Base-by-base conservation (phyloP, 805 yeast genomes). In the Ogataea wickerhamii region DNA sequence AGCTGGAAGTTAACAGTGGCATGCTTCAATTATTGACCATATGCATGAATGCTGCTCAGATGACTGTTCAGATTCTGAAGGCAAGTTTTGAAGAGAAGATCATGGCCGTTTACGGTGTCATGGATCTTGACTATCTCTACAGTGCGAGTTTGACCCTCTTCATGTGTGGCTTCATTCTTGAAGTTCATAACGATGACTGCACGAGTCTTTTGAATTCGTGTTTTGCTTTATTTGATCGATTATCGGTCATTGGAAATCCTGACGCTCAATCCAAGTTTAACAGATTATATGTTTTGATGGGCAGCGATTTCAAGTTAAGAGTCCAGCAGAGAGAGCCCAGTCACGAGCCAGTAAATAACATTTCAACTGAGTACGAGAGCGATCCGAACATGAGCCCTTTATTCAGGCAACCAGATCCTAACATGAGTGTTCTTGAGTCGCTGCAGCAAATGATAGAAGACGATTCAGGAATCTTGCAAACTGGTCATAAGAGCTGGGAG, bases 101-200 rank as follows among this genome's bases (percentile, higher is more conserved):
- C 18, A 26, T 56, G 18, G 61, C 59, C 2, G 36, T 46, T 3
- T 54, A 45, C 42, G 61, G 58, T 18, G 53, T 53, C n/a, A 49
- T 56, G 55, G 61, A 56, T 40, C 41, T 55, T 25, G 59, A 56
- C 38, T 56, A 56, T 32, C 31, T 55, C 17, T 53, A 52, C 36
- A 53, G 56, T 33, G 51, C 59, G 2, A 42, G 53, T 16, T 33
- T 55, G 33, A 49, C 59, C 1, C 52, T 53, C 14, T 55, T 56
- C 40, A 53, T 56, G 44, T 52, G 56, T 38, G 56, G 58, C 12
- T 53, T 50, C 35, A 43, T 56, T 8, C 41, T 54, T 13, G 24
- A 41, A 12, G 38, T 48, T 28, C 45, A 49, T 31, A 16, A 32
- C 5, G 40, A 31, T 3, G 51, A 49, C 12, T 51, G 49, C 21